Evolutionary conservation across 176 grass and related monocot genomes (phyloP).

Genomic region (Oryza officinalis): DNA sequence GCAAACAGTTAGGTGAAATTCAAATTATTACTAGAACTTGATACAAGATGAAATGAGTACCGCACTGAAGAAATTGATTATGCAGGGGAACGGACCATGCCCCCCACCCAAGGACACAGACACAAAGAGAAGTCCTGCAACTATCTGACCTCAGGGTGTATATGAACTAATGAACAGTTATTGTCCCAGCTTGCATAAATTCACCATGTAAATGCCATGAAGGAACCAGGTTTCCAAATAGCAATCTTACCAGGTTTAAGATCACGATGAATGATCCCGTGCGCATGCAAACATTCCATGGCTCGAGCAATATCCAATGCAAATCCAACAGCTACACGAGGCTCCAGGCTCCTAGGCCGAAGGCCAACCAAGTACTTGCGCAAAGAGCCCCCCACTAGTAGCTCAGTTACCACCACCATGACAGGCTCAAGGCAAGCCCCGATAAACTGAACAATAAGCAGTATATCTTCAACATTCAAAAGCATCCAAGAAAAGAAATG

Average conservation of each 20-base stretch:
- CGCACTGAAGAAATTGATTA: neutral
- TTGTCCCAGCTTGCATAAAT: conserved; percentile 16
- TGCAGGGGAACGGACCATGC: neutral
- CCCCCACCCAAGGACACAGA: neutral
- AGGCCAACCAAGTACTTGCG: conserved; percentile 79
- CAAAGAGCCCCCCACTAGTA: conserved; percentile 85
- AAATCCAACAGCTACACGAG: conserved; percentile 72
- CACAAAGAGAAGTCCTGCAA: neutral
- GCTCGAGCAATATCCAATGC: conserved; percentile 86
- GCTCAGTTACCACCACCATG: conserved; percentile 95
- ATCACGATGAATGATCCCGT: conserved; percentile 99
- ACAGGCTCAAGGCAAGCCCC: conserved; percentile 86
- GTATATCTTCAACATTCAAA: conserved; percentile 27
- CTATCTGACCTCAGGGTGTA: neutral
- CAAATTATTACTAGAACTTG: neutral
- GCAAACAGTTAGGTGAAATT: neutral
- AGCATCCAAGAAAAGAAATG: conserved; percentile 26
- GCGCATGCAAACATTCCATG: conserved; percentile 97
- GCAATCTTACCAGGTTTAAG: conserved; percentile 79
- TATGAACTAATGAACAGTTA: neutral
- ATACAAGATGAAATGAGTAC: neutral
- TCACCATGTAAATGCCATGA: neutral
- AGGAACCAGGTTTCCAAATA: neutral
- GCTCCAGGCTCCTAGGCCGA: conserved; percentile 81
- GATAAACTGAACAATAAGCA: conserved; percentile 70